Evolutionary conservation across 352 stramenopile species (phyloP), one percentile per base, ranked within the genome.

Genomic region (Pythium volutum): DNA sequence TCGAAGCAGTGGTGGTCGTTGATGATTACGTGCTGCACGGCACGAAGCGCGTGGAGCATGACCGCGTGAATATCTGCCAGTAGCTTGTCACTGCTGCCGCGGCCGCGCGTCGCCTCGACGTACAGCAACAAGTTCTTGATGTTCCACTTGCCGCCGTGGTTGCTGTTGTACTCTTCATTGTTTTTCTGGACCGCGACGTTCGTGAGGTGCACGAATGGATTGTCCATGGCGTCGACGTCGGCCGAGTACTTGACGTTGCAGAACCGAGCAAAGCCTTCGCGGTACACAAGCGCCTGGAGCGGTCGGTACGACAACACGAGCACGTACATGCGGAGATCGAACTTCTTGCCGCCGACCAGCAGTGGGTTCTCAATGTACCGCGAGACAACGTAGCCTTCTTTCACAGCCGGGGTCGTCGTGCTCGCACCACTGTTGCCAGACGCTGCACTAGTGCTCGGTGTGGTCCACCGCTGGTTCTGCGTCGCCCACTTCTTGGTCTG

Each of bases 1-100:
- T 98, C 93, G 64, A 97, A 98, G 81, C 93, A 97, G 67, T 98
- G 89, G 48, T 78, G 55, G 73, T 98, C 90, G 69, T 96, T 97
- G 59, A 97, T 98, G 67, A 98, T 96, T 43, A 97, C 84, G 43
- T 89, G 71, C 73, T 98, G 89, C 12, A 98, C 93, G 20, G 90
- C 87, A 47, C 66, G 75, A 14, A 97, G 66, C 15, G 88, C 79
- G 64, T 97, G 84, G 11, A 97, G 64, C 71, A 97, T 93, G 46
- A 98, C 83, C 8, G 70, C 54, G 49, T 92, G 77, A 46, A 92
- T 90, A 26, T 81, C 74, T 18, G 66, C 62, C 11, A 90, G 72
- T 18, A 94, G 69, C 55, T 87, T 89, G 16, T 87, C 74, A 18
- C 80, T 74, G 1, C 79, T 59, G 1, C 70, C 67, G 25, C 76